Evolutionary conservation across 306 rosid species (phyloP), one percentile per base, ranked within the genome.

Genomic region (Inga laurina): DNA sequence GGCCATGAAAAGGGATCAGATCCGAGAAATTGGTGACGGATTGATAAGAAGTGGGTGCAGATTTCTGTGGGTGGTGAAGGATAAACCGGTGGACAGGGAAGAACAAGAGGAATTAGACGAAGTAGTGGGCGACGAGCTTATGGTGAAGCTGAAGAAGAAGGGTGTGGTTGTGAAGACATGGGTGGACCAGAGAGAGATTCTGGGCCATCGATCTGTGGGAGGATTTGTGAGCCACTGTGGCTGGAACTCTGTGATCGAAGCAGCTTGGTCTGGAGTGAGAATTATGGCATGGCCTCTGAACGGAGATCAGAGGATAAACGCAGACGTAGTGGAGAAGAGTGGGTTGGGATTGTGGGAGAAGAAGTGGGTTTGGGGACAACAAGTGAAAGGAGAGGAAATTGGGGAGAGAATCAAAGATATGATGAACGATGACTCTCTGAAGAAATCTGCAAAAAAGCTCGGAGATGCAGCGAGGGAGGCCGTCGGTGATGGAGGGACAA

Each of bases 141-240:
- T 80, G 67, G 71, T 75, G 81, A 80, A 30, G n/a, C 3, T 74
- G 80, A 78, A 82, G 79, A 79, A 49, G 0, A 84, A 62, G 11
- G 88, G 91, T 9, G 12, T 78, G 78, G 91, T 86, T 34, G 75
- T 86, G 81, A 88, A 80, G 79, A 51, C 32, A 1, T 90, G 91
- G 90, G 90, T 85, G 44, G 81, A 81, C 46, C 90, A 90, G 73
- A 74, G 59, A 16, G 80, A 81, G 22, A 76, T 88, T 37, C 48
- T 88, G 44, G 65, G 82, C 2, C 89, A 90, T 56, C 35, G 13
- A 41, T 84, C 87, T 2, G 73, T 86, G 64, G 91, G 88, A 0
- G 90, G 93, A 9, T 88, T 90, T 68, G 32, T 90, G 27, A 86
- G 91, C 84, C 93, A 90, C 14, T 77, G 85, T 66, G 93, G 93